Conservation (phyloP, 1,284 basidiomycete genomes). For the Neotropicomus parvogracilis region DNA sequence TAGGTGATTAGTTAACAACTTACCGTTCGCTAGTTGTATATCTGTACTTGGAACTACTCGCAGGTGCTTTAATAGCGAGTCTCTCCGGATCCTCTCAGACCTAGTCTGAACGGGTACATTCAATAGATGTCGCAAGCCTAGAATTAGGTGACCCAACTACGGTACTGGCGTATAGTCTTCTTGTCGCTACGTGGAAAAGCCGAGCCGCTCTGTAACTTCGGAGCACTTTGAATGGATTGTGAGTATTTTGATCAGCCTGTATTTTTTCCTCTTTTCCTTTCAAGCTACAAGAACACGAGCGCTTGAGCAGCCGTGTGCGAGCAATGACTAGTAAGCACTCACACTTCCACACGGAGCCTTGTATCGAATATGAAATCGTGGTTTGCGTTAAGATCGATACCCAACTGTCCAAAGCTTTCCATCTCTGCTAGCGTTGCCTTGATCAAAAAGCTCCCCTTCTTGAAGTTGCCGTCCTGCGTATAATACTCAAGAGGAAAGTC, state of each 20-base stretch:
- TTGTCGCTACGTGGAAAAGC: conserved; percentile 9
- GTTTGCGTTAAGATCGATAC: background rate
- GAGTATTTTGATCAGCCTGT: background rate
- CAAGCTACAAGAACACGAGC: conserved; percentile 4
- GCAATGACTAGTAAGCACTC: background rate
- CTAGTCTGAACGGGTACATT: conserved; percentile 6
- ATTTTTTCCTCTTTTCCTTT: background rate
- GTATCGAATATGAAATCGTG: conserved; percentile 5
- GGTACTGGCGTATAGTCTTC: background rate
- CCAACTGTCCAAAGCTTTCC: conserved; percentile 1
- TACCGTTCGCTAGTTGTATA: conserved; percentile 2
- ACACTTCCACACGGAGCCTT: conserved; percentile 5
- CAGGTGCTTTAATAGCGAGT: background rate
- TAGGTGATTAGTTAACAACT: background rate
- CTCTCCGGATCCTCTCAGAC: conserved; percentile 13
- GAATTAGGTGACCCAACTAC: background rate
- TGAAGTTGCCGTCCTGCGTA: background rate
- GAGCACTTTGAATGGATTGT: conserved; percentile 14
- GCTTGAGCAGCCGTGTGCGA: background rate
- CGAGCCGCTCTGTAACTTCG: background rate
- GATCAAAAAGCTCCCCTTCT: conserved; percentile 15
- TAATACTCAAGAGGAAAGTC: conserved; percentile 16
- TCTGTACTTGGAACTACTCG: conserved; percentile 1
- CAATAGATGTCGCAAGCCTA: background rate
- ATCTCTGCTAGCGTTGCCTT: conserved; percentile 15